phyloP scores from a whole-genome alignment of 495 filamentous ascomycete genomes.

The Massariosphaeria phaeospora region DNA sequence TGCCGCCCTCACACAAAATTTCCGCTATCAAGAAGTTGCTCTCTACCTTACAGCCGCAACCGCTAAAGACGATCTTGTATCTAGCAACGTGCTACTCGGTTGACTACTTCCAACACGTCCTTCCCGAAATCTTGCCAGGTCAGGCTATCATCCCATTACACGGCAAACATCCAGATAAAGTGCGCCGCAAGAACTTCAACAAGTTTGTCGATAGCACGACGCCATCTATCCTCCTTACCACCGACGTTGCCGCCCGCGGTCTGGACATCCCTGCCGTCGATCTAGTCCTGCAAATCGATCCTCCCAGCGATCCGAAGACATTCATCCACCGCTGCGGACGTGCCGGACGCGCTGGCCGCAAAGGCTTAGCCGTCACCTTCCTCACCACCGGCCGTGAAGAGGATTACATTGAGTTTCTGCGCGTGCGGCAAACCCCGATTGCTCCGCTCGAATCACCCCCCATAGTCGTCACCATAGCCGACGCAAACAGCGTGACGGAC shows the following conservation, averaged over 20 bases:
- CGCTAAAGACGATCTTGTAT: slow-evolving; percentile 86
- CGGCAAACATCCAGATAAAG: slow-evolving; percentile 77
- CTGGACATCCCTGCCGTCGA: slow-evolving; percentile 95
- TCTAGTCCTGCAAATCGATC: slow-evolving; percentile 87
- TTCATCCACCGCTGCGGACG: slow-evolving; percentile 94
- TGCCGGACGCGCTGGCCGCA: slow-evolving; percentile 81
- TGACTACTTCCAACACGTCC: slow-evolving; percentile 78
- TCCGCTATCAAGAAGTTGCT: slow-evolving; percentile 68
- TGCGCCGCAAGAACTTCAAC: slow-evolving; percentile 73
- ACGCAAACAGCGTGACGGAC: slow-evolving; percentile 50
- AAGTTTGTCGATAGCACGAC: slow-evolving; percentile 62
- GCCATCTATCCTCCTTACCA: slow-evolving; percentile 79
- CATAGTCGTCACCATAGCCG: slow-evolving; percentile 50
- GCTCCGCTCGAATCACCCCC: slow-evolving; percentile 51
- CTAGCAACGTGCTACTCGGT: slow-evolving; percentile 93
- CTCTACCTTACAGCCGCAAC: slow-evolving; percentile 59
- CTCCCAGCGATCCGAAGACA: slow-evolving; percentile 85
- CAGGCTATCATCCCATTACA: slow-evolving; percentile 76
- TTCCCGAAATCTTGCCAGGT: slow-evolving; percentile 59
- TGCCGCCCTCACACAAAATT: slow-evolving; percentile 70
- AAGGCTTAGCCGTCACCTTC: slow-evolving; percentile 77
- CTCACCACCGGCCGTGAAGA: slow-evolving; percentile 78
- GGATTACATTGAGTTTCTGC: slow-evolving; percentile 82
- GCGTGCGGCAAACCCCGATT: slow-evolving; percentile 85
- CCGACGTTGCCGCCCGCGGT: slow-evolving; percentile 78